phyloP scores from a whole-genome alignment of 768 basidiomycete genomes.

The Phallus indusiatus region DNA sequence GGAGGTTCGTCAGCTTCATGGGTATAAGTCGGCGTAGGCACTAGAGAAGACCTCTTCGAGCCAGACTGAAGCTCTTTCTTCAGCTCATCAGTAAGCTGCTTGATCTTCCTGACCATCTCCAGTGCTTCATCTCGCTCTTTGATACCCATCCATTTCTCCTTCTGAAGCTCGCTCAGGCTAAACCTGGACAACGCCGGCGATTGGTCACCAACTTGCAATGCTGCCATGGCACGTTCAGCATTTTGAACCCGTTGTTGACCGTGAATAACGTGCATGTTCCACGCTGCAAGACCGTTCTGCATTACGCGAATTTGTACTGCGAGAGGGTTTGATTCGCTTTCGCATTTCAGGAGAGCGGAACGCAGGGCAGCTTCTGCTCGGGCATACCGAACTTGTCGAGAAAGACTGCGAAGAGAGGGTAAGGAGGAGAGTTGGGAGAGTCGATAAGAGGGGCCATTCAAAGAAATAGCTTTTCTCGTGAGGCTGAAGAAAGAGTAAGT shows the following conservation, averaged over 20 bases:
- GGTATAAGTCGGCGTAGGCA: neutral
- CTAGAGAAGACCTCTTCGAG: neutral
- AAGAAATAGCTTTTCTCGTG: neutral
- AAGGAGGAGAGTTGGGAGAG: neutral
- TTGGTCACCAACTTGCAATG: conserved; percentile 28
- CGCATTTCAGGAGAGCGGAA: conserved; percentile 24
- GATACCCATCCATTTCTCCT: conserved; percentile 35
- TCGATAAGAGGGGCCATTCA: neutral
- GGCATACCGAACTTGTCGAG: conserved; percentile 27
- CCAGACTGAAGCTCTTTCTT: neutral
- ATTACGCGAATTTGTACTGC: conserved; percentile 41
- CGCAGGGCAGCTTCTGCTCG: conserved; percentile 35
- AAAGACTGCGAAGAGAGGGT: neutral
- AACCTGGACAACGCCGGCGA: conserved; percentile 29
- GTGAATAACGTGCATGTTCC: conserved; percentile 33
- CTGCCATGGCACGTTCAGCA: conserved; percentile 21
- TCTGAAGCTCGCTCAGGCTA: conserved; percentile 24
- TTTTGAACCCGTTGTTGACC: conserved; percentile 33
- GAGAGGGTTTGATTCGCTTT: conserved; percentile 26
- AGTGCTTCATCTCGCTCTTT: conserved; percentile 34
- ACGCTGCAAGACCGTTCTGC: conserved; percentile 33
- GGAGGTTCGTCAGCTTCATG: neutral
- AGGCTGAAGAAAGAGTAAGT: neutral
- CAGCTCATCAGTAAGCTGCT: conserved; percentile 28
- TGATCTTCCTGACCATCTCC: conserved; percentile 28